Evolutionary conservation across 768 basidiomycete genomes (phyloP).

Genomic region (Austroboletus eburneus): DNA sequence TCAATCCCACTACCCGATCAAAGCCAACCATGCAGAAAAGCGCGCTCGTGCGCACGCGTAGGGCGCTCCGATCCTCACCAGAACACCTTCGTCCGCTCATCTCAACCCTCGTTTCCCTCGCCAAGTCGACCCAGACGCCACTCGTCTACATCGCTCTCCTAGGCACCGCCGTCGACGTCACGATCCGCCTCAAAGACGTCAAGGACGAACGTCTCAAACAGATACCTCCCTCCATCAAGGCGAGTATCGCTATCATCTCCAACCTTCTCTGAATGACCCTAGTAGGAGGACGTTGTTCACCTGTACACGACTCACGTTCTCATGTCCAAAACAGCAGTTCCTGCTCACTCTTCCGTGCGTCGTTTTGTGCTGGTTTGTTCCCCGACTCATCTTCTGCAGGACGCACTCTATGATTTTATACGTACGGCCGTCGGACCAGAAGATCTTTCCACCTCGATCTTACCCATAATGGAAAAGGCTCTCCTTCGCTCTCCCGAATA

Average conservation of each 20-base stretch:
- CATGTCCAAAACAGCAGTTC: conserved; percentile 60
- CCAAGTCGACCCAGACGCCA: conserved; percentile 47
- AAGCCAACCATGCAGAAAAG: conserved; percentile 61
- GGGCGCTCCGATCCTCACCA: conserved; percentile 65
- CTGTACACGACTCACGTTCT: conserved; percentile 61
- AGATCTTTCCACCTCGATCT: conserved; percentile 49
- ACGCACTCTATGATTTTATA: conserved; percentile 62
- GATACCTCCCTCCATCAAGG: conserved; percentile 47
- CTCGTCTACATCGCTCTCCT: conserved; percentile 48
- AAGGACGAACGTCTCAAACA: conserved; percentile 39
- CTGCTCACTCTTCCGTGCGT: conserved; percentile 56
- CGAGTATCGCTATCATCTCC: conserved; percentile 12
- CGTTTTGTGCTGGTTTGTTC: background rate
- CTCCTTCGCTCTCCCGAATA: conserved; percentile 79
- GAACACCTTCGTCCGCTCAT: conserved; percentile 48
- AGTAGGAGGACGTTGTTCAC: conserved; percentile 52
- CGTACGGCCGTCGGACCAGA: conserved; percentile 43
- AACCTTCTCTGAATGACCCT: background rate
- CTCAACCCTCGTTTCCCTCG: conserved; percentile 44
- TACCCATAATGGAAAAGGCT: conserved; percentile 78
- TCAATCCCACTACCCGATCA: conserved; percentile 46
- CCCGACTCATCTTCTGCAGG: conserved; percentile 30
- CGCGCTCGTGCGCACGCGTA: conserved; percentile 54
- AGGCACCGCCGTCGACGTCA: conserved; percentile 67
- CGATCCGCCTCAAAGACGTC: conserved; percentile 60